Conservation (phyloP, 2,329 filamentous ascomycete genomes). For the Epichloe sp. region DNA sequence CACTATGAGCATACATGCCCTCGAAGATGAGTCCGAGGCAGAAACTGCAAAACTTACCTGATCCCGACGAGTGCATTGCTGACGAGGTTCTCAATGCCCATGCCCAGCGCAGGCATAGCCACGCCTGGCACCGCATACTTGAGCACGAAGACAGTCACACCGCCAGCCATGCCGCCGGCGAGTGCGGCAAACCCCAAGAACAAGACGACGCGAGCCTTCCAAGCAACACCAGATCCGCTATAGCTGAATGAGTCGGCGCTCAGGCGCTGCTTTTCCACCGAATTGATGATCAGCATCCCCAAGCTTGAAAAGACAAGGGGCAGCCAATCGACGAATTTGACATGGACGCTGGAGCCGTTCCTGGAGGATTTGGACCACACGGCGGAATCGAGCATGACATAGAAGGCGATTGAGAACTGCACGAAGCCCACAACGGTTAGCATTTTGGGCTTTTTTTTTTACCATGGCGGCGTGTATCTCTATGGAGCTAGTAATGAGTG, state of each 20-base stretch:
- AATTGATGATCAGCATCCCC: conserved; percentile 61
- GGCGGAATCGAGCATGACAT: conserved; percentile 53
- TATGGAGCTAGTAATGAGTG: neutral
- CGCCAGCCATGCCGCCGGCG: conserved; percentile 55
- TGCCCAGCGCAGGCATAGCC: conserved; percentile 45
- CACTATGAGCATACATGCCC: conserved; percentile 7
- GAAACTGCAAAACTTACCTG: conserved; percentile 28
- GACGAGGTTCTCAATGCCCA: conserved; percentile 55
- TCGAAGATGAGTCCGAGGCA: neutral
- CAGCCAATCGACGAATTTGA: conserved; percentile 58
- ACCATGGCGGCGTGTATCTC: neutral
- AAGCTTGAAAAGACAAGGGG: conserved; percentile 53
- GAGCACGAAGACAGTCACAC: conserved; percentile 54
- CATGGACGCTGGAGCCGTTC: conserved; percentile 47
- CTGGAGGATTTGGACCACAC: conserved; percentile 50
- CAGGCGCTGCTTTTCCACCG: conserved; percentile 52
- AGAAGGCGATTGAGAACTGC: conserved; percentile 56
- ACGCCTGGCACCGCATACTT: conserved; percentile 48
- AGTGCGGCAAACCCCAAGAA: conserved; percentile 54
- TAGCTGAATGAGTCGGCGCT: conserved; percentile 51
- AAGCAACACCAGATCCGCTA: conserved; percentile 49
- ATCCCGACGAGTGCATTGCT: conserved; percentile 50
- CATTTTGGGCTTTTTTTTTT: neutral
- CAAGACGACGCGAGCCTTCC: conserved; percentile 55
- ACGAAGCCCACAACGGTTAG: neutral